phyloP scores from a whole-genome alignment of 768 basidiomycete species.

The Hortiboletus flavorubellus region DNA sequence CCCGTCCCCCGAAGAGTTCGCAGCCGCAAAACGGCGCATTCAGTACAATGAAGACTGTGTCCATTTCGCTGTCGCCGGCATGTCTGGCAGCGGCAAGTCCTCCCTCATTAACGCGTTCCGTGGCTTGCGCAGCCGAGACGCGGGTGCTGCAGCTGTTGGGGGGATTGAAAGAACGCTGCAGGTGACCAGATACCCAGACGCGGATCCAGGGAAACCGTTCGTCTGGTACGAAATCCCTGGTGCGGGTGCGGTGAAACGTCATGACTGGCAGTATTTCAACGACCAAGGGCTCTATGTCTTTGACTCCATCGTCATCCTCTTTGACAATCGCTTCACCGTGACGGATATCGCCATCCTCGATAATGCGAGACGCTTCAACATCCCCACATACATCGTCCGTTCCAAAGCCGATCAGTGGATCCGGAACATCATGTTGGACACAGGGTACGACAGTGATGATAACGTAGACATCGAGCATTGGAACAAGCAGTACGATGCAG shows the following conservation, averaged over 20 bases:
- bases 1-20: conserved; percentile 1
- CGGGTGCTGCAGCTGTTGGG: too few relatives aligned
- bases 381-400: conserved; percentile 10
- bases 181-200: not conserved
- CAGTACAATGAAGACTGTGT: conserved; percentile 21
- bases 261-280: conserved; percentile 10
- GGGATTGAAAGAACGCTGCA: too few relatives aligned
- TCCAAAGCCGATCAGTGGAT: conserved; percentile 9
- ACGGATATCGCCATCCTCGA: conserved; percentile 8
- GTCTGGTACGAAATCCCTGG: conserved; percentile 9
- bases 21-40: conserved; percentile 3
- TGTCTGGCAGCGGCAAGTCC: conserved; percentile 33
- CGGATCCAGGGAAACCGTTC: not conserved
- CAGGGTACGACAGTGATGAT: conserved; percentile 1
- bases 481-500: conserved; percentile 4
- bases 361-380: conserved; percentile 3
- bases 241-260: not conserved
- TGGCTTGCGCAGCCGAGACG: too few relatives aligned
- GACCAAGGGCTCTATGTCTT: conserved; percentile 6
- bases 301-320: conserved; percentile 7
- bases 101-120: conserved; percentile 16
- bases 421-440: conserved; percentile 3
- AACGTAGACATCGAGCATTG: conserved; percentile 3
- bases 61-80: conserved; percentile 31
- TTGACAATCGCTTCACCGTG: conserved; percentile 10